These are phyloP conservation scores for Curvularia sp. DNA, from an alignment of 2,329 filamentous ascomycete species.

Conservation along the genomic window DNA sequence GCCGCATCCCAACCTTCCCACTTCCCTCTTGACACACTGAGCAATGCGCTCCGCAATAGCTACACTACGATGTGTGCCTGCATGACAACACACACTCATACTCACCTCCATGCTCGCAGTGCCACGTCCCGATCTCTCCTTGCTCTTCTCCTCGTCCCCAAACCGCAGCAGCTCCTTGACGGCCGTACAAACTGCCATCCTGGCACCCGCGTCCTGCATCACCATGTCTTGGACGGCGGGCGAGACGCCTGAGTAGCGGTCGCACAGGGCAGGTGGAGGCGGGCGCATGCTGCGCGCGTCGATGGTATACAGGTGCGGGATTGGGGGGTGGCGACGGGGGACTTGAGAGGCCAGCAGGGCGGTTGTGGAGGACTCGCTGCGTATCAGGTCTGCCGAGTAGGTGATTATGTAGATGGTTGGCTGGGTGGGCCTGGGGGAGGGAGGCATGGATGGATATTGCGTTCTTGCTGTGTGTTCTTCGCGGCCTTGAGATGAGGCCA, in stretches of 20 bases:
- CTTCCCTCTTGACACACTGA: constrained; percentile 26
- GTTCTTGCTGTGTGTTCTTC: neutral
- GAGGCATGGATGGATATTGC: neutral
- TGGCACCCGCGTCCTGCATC: constrained; percentile 27
- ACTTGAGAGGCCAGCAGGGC: constrained; percentile 26
- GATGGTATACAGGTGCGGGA: constrained; percentile 38
- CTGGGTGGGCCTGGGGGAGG: neutral
- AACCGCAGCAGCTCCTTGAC: constrained; percentile 25
- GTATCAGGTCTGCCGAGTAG: constrained; percentile 24
- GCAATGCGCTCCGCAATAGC: constrained; percentile 40
- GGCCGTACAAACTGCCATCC: constrained; percentile 17
- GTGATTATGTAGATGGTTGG: constrained; percentile 40
- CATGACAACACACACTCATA: constrained; percentile 36
- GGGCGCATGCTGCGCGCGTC: constrained; percentile 24
- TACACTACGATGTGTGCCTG: constrained; percentile 46
- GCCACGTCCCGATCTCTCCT: constrained; percentile 8
- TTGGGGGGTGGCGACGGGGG: constrained; percentile 14
- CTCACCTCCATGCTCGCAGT: constrained; percentile 15
- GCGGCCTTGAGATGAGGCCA: neutral
- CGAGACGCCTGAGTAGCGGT: constrained; percentile 33
- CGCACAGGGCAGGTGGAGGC: constrained; percentile 25
- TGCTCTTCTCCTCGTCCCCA: constrained; percentile 4
- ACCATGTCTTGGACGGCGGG: constrained; percentile 32
- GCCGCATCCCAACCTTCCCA: constrained; percentile 15
- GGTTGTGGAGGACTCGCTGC: constrained; percentile 2